Percentiles rank a stretch among this genome's conserved stretches.
Evolutionary conservation across 345 rosid genomes (phyloP).

Genomic region (Eucalyptus globulus): DNA sequence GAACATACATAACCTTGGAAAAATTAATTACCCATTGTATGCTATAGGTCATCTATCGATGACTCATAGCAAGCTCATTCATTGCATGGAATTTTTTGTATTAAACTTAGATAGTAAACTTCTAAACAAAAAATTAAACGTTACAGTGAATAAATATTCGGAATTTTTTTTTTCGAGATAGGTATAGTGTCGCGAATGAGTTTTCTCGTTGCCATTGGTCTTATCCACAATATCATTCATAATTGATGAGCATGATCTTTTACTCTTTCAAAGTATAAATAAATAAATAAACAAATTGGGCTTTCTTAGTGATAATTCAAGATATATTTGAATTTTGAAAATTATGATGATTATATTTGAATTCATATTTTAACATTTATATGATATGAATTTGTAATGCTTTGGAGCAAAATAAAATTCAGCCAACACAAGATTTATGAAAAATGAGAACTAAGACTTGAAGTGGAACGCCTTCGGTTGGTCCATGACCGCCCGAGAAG

Average conservation of each 20-base stretch:
- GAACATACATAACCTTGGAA: neutral
- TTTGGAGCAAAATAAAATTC: neutral
- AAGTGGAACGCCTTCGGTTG: neutral
- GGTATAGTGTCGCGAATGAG: neutral
- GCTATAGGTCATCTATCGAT: neutral
- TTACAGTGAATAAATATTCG: fast-evolving
- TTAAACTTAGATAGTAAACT: neutral
- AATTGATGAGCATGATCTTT: neutral
- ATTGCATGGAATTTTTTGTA: neutral
- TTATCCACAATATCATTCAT: neutral
- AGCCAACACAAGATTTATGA: neutral
- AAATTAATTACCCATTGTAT: neutral
- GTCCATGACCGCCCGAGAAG: too few species aligned
- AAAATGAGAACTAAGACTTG: neutral
- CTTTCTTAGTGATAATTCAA: neutral
- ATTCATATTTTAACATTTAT: neutral
- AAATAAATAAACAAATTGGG: neutral
- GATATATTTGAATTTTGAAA: neutral
- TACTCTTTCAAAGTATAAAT: neutral
- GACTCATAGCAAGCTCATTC: neutral
- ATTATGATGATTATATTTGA: neutral
- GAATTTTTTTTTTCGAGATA: neutral
- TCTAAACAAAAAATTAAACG: neutral
- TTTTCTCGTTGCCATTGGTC: neutral
- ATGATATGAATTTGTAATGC: neutral